A percentile compares a stretch with the other conserved stretches of the same genome.
phyloP scores from a whole-genome alignment of 2,329 filamentous ascomycete genomes.

The Periconia sp. region DNA sequence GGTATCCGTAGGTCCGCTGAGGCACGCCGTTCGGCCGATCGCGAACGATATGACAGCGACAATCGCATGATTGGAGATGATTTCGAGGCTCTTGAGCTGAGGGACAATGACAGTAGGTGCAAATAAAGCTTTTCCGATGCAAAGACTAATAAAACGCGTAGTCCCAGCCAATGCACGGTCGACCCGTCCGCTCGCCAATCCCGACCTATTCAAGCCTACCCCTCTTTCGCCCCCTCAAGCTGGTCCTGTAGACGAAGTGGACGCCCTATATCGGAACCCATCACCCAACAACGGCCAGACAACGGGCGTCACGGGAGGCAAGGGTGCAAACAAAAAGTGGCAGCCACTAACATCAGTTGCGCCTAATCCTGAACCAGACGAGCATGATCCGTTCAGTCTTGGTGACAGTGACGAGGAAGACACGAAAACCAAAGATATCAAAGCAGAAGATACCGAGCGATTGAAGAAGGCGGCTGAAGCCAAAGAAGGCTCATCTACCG shows the following conservation, averaged over 20 bases:
- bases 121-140: not conserved
- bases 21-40: constrained; percentile 73
- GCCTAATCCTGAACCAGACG: constrained; percentile 74
- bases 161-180: constrained; percentile 58
- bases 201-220: constrained; percentile 76
- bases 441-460: constrained; percentile 55
- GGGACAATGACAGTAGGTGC: constrained; percentile 59
- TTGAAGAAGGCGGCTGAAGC: constrained; percentile 53
- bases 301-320: constrained; percentile 22
- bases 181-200: constrained; percentile 70
- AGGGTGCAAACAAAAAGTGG: constrained; percentile 87
- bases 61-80: constrained; percentile 88
- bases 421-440: constrained; percentile 64
- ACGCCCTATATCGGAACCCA: constrained; percentile 65
- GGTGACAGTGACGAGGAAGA: constrained; percentile 94
- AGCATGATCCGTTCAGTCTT: constrained; percentile 95
- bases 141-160: constrained; percentile 3
- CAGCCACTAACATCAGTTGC: constrained; percentile 87
- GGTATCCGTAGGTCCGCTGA: constrained; percentile 45
- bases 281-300: constrained; percentile 35
- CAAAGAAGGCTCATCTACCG: constrained; percentile 27
- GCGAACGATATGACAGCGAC: constrained; percentile 91
- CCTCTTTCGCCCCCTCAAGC: constrained; percentile 55
- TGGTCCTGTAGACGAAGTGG: constrained; percentile 76
- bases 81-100: constrained; percentile 69